Conservation (phyloP, 805 yeast genomes). For the Cyberlindnera veronae region DNA sequence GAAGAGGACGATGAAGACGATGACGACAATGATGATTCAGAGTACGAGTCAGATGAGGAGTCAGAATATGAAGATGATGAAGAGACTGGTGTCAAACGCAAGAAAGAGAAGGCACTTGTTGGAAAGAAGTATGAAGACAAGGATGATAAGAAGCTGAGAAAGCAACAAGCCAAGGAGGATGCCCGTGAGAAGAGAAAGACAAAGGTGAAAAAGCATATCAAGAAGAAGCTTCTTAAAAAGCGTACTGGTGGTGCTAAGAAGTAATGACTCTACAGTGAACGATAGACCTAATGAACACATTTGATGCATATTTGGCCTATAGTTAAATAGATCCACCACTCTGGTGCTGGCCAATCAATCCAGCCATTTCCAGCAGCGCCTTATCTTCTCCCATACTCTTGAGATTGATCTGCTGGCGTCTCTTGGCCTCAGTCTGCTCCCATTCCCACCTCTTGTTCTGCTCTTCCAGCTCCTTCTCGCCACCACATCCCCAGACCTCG, state of each 20-base stretch:
- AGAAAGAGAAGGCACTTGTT: constrained; percentile 40
- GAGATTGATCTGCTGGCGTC: constrained; percentile 68
- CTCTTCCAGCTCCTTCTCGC: constrained; percentile 68
- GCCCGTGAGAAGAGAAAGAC: constrained; percentile 76
- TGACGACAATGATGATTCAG: constrained; percentile 33
- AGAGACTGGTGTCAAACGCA: constrained; percentile 33
- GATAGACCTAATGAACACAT: too few species aligned
- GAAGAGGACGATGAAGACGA: constrained; percentile 26
- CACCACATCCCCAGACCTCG: constrained; percentile 93
- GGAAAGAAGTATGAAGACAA: constrained; percentile 82
- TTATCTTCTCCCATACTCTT: constrained; percentile 72
- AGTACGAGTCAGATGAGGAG: constrained; percentile 32
- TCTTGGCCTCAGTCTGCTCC: constrained; percentile 84
- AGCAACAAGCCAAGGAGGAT: constrained; percentile 71
- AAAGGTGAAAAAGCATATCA: constrained; percentile 78
- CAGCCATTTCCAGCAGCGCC: constrained; percentile 84
- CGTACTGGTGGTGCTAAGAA: constrained; percentile 32
- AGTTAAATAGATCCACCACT: constrained; percentile 46
- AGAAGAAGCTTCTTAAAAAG: constrained; percentile 70
- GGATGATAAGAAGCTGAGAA: constrained; percentile 71
- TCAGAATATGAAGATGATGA: constrained; percentile 28
- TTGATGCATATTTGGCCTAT: too few species aligned
- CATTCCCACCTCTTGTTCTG: constrained; percentile 83
- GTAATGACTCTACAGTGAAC: neutral
- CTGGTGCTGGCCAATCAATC: constrained; percentile 47